Evolutionary conservation across 23 red algal genomes (phyloP), one percentile per base, ranked within the genome.

Genomic region (Gracilaria caudata): DNA sequence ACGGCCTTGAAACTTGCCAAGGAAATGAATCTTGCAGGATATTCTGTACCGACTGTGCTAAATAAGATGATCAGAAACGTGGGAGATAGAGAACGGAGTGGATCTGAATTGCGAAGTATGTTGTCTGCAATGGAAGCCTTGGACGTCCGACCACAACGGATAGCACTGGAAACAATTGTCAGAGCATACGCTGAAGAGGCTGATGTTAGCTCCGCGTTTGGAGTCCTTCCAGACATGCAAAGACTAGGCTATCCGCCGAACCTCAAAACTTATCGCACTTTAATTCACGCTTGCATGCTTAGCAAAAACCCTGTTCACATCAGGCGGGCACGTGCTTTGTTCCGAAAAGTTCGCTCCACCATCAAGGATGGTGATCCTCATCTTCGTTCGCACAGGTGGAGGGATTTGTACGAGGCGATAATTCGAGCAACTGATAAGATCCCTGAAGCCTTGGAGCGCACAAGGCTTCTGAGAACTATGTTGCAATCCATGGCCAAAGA

Each of bases 11-110:
- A 77, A 70, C 23, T 93, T 10, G 65, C 57, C 3, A 73, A 80
- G 40, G 81, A 93, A 72, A 93, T 93, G 90, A 85, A 73, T 19
- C 40, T 26, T 19, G 90, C 72, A 35, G 90, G 90, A 32, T 93
- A 86, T 47, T 76, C 24, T 71, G 81, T 80, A 29, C 90, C 81
- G 24, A 14, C 10, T 68, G 76, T 82, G 24, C 53, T 91, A 35
- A 91, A 91, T 36, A 56, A 63, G 76, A 81, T 80, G 61, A 81
- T 82, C 45, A 76, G 87, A 29, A 72, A 75, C 26, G 77, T 72
- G 8, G 87, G 87, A 38, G 76, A 82, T 20, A 29, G 41, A 13
- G 87, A 91, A 66, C 75, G 77, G 7, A 91, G 77, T 91, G 87
- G 87, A 30, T 29, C 58, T 41, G 87, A 91, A 73, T 68, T 91